Percentiles rank a stretch among this genome's conserved stretches.
Conservation (phyloP, 1,284 basidiomycete species). For the Pseudozyma sp. region DNA sequence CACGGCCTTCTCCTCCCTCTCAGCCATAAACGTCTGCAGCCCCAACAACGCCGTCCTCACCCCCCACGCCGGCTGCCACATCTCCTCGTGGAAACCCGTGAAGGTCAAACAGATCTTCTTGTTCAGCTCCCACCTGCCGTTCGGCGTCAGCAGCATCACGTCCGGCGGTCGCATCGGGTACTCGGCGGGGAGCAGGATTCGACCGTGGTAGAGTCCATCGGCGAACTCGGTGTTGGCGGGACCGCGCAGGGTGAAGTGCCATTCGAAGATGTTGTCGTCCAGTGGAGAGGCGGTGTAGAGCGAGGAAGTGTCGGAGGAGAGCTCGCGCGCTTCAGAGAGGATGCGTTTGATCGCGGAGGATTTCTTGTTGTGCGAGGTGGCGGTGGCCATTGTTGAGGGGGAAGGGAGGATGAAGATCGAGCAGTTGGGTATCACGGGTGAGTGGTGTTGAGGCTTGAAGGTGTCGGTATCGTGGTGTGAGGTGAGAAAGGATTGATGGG, state of each 20-base stretch:
- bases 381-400: slow-evolving; percentile 30
- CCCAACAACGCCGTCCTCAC: slow-evolving; percentile 82
- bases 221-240: slow-evolving; percentile 71
- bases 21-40: slow-evolving; percentile 67
- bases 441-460: too few species aligned
- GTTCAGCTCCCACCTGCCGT: slow-evolving; percentile 92
- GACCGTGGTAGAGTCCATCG: slow-evolving; percentile 81
- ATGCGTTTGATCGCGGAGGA: slow-evolving; percentile 92
- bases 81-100: slow-evolving; percentile 73
- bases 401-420: too few species aligned
- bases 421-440: too few species aligned
- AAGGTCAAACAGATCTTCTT: slow-evolving; percentile 78
- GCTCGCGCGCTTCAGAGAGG: slow-evolving; percentile 92
- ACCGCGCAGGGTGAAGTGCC: slow-evolving; percentile 96
- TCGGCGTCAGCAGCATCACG: slow-evolving; percentile 93
- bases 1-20: slow-evolving; percentile 77
- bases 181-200: slow-evolving; percentile 88
- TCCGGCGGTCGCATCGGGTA: slow-evolving; percentile 95
- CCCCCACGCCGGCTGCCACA: slow-evolving; percentile 98
- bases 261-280: slow-evolving; percentile 76
- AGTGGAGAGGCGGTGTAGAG: slow-evolving; percentile 88
- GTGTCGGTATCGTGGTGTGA: too few species aligned
- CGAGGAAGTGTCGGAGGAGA: slow-evolving; percentile 81
- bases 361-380: slow-evolving; percentile 60
- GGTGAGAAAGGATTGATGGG: too few species aligned